Base-by-base conservation (phyloP, 192 early-diverging fungal species). In the Coemansia sp. region DNA sequence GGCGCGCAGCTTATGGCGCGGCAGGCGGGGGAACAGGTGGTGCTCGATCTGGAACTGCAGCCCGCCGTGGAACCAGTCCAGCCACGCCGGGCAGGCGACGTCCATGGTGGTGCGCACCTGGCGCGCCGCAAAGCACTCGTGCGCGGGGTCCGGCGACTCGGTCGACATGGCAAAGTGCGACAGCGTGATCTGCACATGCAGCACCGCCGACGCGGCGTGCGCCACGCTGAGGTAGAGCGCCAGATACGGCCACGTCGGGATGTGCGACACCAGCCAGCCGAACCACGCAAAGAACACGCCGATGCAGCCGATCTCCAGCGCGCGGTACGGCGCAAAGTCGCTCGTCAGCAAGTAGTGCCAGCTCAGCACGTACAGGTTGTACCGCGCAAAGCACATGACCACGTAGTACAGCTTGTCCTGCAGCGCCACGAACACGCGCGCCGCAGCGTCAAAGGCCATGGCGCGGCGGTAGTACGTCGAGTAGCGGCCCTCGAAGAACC, bases 41-140 rank as follows among this genome's bases (percentile, higher is more conserved):
- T 98, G 97, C 32, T 90, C 90, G n/a, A 92, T 90, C 78, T 98
- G 97, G 85, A 89, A 98, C 77, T 98, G 96, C 22, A 98, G 85
- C 2, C 95, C 96, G 59, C 97, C 97, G 65, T 98, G 97, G 88
- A 96, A 94, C 94, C 94, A 97, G 76, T 98, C 97, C 46, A 98
- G 62, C 92, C 92, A 96, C 62, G 71, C 75, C 20, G 95, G 92
- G 78, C 97, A 98, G 70, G 94, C 92, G 0, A 98, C 94, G 77
- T 98, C 97, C 93, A 97, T 95, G 32, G 92, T 95, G 0, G 97
- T 98, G 59, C 95, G 86, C 24, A 96, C 79, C 84, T 91, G 92
- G 70, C 91, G 91, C 58, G 88, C 91, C 1, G 93, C 89, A 72
- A 94, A 98, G 49, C 90, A 86, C 76, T 96, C 94, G 61, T 66